A percentile compares a stretch with the other conserved stretches of the same genome.
Evolutionary conservation across 2,329 filamentous ascomycete species (phyloP).

Genomic region (Neocucurbitaria cava): DNA sequence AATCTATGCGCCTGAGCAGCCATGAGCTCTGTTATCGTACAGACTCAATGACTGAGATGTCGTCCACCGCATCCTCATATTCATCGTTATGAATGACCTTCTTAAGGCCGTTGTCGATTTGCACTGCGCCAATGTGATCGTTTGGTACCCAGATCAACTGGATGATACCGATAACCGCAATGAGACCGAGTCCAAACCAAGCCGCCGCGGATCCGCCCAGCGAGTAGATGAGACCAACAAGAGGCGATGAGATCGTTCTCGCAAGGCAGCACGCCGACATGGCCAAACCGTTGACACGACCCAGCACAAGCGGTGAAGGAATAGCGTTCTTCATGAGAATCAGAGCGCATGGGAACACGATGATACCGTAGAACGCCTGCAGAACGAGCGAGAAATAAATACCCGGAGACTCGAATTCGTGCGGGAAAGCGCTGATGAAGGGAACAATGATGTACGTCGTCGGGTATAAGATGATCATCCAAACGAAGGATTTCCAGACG

Average conservation of each 20-base stretch:
- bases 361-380: slow-evolving; percentile 72
- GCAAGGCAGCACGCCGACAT: slow-evolving; percentile 70
- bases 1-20: background rate
- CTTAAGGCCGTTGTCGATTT: slow-evolving; percentile 43
- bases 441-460: slow-evolving; percentile 72
- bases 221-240: slow-evolving; percentile 72
- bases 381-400: slow-evolving; percentile 70
- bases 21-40: slow-evolving; percentile 22
- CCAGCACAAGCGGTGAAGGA: slow-evolving; percentile 67
- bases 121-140: slow-evolving; percentile 48
- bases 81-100: slow-evolving; percentile 30
- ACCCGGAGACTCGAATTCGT: slow-evolving; percentile 60
- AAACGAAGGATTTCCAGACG: slow-evolving; percentile 71
- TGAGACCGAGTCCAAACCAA: slow-evolving; percentile 64
- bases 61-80: slow-evolving; percentile 36
- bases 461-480: slow-evolving; percentile 71
- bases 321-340: slow-evolving; percentile 79
- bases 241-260: slow-evolving; percentile 71
- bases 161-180: slow-evolving; percentile 62
- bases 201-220: slow-evolving; percentile 66
- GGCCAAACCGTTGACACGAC: slow-evolving; percentile 75
- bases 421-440: slow-evolving; percentile 67
- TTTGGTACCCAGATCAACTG: slow-evolving; percentile 64
- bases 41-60: slow-evolving; percentile 36
- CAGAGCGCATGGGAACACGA: slow-evolving; percentile 72